A percentile compares a stretch with the other conserved stretches of the same genome.
Evolutionary conservation across 2,329 filamentous ascomycete genomes (phyloP).

Genomic region (Fusarium humuli): DNA sequence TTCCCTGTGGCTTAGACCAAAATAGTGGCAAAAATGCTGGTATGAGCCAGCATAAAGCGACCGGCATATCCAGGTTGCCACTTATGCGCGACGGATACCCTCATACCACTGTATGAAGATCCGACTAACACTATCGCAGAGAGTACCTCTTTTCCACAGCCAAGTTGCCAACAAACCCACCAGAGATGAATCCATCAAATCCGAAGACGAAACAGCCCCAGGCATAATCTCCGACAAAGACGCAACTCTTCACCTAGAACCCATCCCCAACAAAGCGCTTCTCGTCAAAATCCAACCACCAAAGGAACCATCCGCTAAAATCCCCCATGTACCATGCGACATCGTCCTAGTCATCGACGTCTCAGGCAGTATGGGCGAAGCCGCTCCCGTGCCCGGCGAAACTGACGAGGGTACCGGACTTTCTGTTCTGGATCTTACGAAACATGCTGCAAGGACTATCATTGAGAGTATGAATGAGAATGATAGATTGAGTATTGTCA

Average conservation of each 20-base stretch:
- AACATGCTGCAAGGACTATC: constrained; percentile 70
- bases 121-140: constrained; percentile 19
- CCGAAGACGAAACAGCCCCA: neutral
- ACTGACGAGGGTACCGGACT: constrained; percentile 62
- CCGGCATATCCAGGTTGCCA: neutral
- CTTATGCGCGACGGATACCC: too few relatives aligned
- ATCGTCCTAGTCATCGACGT: constrained; percentile 72
- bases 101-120: accelerated
- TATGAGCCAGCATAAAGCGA: neutral
- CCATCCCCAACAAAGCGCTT: constrained; percentile 54
- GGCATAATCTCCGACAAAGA: constrained; percentile 16
- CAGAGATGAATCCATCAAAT: neutral
- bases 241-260: constrained; percentile 54
- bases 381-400: constrained; percentile 61
- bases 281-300: constrained; percentile 62
- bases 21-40: neutral
- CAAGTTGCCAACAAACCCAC: neutral
- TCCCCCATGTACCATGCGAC: constrained; percentile 64
- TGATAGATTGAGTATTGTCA: constrained; percentile 69
- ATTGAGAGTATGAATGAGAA: constrained; percentile 65
- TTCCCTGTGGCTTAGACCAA: neutral
- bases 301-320: constrained; percentile 44
- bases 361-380: constrained; percentile 65
- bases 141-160: constrained; percentile 32
- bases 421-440: constrained; percentile 68